Evolutionary conservation across 2,329 filamentous ascomycete genomes (phyloP), one percentile per base, ranked within the genome.

Genomic region (Ascochyta fabae): DNA sequence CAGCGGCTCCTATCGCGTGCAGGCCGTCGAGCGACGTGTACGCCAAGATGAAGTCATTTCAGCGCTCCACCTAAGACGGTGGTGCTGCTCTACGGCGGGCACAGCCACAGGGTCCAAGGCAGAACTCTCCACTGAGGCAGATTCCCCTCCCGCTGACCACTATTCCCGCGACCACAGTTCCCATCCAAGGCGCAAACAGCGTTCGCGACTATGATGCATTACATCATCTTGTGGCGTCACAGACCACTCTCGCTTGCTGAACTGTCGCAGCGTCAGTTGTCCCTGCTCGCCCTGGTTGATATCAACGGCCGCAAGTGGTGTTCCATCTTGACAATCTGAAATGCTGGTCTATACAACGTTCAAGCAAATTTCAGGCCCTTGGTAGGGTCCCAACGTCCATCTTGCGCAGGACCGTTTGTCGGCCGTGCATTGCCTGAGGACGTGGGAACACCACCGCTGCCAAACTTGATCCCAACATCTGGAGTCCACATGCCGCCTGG

Each of bases 391-490:
- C 75, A 77, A n/a, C 74, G 68, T 36, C 67, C 73, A 55, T 74
- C 71, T 39, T 74, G 69, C 24, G 70, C 57, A 56, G 72, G 72
- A 5, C 73, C 73, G 23, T 68, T 68, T n/a, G 64, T 50, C 38
- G 73, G 72, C 42, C 73, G 60, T 36, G 62, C 51, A 41, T 70
- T 69, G 27, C 69, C 70, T 48, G 67, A 67, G 24, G 69, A 54
- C 27, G 70, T 69, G 26, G 69, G 68, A 3, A 78, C 82, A 1
- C 85, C 53, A 74, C 96, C 59, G 2, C 78, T 82, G 0, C 85
- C 53, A 74, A 96, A 96, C 53, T 87, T 88, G 66, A 96, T 95
- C 0, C 89, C 90, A 81, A 91, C 88, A 2, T 88, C 87, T 0
- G 92, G 91, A 51, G 86, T 88, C 92, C 92, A 96, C 72, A 90